These are phyloP conservation scores for Eucalyptus curtisii DNA, from an alignment of 345 rosid species.

Conservation along the genomic window DNA sequence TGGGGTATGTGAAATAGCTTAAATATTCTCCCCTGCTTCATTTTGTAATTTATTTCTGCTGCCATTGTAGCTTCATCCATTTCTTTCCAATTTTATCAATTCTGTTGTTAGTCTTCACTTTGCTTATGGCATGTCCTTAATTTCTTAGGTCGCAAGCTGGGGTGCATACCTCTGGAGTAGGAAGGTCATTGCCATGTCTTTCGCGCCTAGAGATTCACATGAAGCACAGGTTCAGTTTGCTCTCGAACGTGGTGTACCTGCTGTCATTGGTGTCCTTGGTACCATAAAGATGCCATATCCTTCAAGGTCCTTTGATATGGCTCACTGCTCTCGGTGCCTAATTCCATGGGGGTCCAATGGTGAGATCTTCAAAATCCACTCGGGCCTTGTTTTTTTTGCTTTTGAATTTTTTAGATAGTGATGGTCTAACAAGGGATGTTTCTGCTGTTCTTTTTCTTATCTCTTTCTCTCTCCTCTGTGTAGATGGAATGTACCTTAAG, in stretches of 20 bases:
- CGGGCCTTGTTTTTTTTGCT: not conserved
- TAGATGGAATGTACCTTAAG: slow-evolving; percentile 88
- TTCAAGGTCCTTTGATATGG: slow-evolving; percentile 90
- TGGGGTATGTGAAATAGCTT: slow-evolving; percentile 52
- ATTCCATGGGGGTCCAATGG: slow-evolving; percentile 98
- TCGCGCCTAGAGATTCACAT: slow-evolving; percentile 97
- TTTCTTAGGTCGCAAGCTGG: slow-evolving; percentile 86
- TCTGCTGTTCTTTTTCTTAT: not conserved
- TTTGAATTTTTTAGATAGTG: not conserved
- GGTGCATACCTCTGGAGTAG: slow-evolving; percentile 98
- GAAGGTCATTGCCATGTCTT: slow-evolving; percentile 92
- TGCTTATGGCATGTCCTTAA: not conserved
- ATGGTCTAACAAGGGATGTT: not conserved
- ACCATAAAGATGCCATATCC: slow-evolving; percentile 90
- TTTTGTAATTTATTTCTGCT: not conserved
- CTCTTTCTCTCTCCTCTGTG: not conserved
- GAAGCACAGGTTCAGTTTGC: slow-evolving; percentile 99
- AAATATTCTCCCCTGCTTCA: not conserved
- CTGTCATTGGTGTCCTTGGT: slow-evolving; percentile 97
- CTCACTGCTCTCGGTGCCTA: slow-evolving; percentile 97
- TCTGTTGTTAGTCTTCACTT: not conserved
- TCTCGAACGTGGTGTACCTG: slow-evolving; percentile 97
- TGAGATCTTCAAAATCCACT: slow-evolving; percentile 6
- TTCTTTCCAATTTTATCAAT: not conserved
- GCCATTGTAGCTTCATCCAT: not conserved